Evolutionary conservation across 176 grass and related monocot genomes (phyloP).

Genomic region (Oryza longistaminata): DNA sequence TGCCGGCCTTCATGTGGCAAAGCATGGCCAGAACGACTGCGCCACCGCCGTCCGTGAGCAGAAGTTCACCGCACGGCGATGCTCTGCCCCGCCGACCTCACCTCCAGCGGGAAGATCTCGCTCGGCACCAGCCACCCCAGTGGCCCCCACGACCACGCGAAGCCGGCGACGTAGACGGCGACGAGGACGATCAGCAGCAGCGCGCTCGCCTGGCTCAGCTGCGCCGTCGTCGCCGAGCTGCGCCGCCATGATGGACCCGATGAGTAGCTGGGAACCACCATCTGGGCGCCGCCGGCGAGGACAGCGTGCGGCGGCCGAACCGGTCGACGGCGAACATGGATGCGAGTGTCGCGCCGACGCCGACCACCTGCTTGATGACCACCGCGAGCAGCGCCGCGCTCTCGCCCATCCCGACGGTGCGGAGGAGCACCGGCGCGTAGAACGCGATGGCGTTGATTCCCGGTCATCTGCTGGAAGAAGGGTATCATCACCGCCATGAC

Average conservation of each 20-base stretch:
- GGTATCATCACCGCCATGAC: slow-evolving; percentile 28
- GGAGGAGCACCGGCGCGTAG: slow-evolving; percentile 56
- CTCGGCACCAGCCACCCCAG: slow-evolving; percentile 45
- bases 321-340: slow-evolving; percentile 40
- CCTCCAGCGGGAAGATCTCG: slow-evolving; percentile 44
- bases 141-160: slow-evolving; percentile 48
- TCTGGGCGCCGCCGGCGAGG: slow-evolving; percentile 37
- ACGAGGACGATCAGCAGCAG: slow-evolving; percentile 38
- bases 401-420: slow-evolving; percentile 42
- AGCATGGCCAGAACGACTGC: slow-evolving; percentile 38
- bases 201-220: slow-evolving; percentile 7
- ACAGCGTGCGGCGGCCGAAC: slow-evolving; percentile 41
- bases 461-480: slow-evolving; percentile 49
- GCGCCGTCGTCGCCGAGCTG: slow-evolving; percentile 37
- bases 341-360: not conserved
- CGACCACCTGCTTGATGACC: slow-evolving; percentile 5
- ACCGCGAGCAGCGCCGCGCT: slow-evolving; percentile 41
- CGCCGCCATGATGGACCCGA: slow-evolving; percentile 30
- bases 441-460: slow-evolving; percentile 55
- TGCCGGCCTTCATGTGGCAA: slow-evolving; percentile 21
- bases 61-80: slow-evolving; percentile 23
- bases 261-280: slow-evolving; percentile 35
- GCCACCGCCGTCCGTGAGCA: slow-evolving; percentile 7
- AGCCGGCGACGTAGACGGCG: slow-evolving; percentile 39
- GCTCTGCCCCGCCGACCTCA: slow-evolving; percentile 37